Base-by-base conservation (phyloP, 345 rosid genomes). In the Gossypium thurberi region DNA sequence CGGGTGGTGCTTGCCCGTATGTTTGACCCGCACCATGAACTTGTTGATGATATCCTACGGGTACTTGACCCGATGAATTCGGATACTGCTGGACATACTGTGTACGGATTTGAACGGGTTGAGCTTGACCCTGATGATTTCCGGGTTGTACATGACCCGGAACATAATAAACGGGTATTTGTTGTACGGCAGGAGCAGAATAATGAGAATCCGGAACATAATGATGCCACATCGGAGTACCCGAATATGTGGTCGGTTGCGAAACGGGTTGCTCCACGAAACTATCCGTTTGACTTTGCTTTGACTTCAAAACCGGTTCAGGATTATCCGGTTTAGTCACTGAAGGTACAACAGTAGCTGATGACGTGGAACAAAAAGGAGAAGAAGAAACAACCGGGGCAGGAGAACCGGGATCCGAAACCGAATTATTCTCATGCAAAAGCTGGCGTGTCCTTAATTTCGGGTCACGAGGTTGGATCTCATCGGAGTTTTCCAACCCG, bases 381-480 rank as follows among this genome's bases (percentile, higher is more conserved):
- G 95, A 89, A 25, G 95, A 89, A 25, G 93, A 85, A 71, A 88
- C 70, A 47, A 86, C 86, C 3, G 91, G 95, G 53, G 87, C 92
- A 2, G 94, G 98, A n/a, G 98, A 92, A 69, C 97, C 98, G 23
- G 98, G 96, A 72, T 94, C 98, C 44, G 98, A 89, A n/a, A 85
- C 83, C 48, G 93, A 84, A 13, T 86, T 78, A 23, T 77, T 84
- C 17, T 92, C 98, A 11, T 81, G 76, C 73, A 86, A 13, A 47
- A 72, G n/a, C 8, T 48, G 62, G 17, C 87, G 85, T 60, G 77
- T 56, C 83, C 80, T 92, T 48, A 64, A 52, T 74, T 82, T 90
- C 42, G 84, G 82, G 52, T 94, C 95, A 17, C 86, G 91, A 53
- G 79, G 67, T 50, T 79, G 85, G 17, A 76, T 51, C 57, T 91